Percentiles rank a stretch among this genome's conserved stretches.
Conservation (phyloP, 176 grass and related monocot genomes). For the Cenchrus fungigraminus region DNA sequence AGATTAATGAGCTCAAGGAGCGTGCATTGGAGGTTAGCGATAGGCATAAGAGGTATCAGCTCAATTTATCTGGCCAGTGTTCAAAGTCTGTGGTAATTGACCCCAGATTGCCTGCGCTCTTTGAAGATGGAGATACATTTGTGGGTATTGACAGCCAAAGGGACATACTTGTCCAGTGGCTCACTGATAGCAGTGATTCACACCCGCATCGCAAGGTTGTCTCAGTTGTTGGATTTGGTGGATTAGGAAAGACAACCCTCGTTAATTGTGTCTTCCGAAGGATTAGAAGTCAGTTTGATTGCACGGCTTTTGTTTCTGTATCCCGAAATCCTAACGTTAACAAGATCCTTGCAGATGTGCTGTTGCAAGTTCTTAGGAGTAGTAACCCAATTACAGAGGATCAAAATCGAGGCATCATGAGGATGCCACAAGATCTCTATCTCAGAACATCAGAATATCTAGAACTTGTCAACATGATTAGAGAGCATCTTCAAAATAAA, state of each 20-base stretch:
- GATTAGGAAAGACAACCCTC: conserved; percentile 38
- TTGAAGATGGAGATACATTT: conserved; percentile 22
- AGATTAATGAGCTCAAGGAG: not conserved
- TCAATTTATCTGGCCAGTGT: not conserved
- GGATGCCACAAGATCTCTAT: not conserved
- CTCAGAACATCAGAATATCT: not conserved
- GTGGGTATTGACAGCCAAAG: conserved; percentile 13
- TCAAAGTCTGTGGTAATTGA: not conserved
- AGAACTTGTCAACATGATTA: not conserved
- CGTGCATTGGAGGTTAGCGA: not conserved
- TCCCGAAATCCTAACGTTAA: not conserved
- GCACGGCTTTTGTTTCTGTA: conserved; percentile 14
- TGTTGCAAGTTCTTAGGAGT: not conserved
- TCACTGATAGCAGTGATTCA: not conserved
- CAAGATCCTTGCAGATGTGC: not conserved
- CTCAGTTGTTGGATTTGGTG: conserved; percentile 29
- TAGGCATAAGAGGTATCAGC: not conserved
- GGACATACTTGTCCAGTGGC: not conserved
- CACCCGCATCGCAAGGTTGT: not conserved
- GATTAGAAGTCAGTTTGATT: conserved; percentile 1
- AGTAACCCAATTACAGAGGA: not conserved
- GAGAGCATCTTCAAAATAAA: not conserved
- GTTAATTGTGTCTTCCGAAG: conserved; percentile 16
- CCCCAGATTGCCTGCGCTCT: conserved; percentile 1
- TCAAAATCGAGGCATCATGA: not conserved